Evolutionary conservation across 2,329 filamentous ascomycete species (phyloP), one percentile per base, ranked within the genome.

Genomic region (Aspergillus sp.): DNA sequence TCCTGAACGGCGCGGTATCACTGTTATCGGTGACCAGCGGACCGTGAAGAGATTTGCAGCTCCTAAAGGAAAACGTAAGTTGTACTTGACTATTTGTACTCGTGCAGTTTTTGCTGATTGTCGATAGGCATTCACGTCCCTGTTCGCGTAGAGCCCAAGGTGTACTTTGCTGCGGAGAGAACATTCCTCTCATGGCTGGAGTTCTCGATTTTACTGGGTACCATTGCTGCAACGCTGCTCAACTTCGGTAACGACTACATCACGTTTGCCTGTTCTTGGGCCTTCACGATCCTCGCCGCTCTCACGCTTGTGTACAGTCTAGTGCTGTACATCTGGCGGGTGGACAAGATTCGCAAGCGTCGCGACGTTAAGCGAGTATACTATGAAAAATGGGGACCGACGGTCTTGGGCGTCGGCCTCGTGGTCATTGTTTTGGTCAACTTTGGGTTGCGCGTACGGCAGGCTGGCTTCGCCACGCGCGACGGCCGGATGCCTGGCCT

Each of bases 121-220:
- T 14, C 41, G 16, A 69, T 79, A 83, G 89, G 89, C 71, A 97
- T 99, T 53, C 93, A 97, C 65, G 94, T 99, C 20, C 93, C 93
- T 13, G 87, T 97, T 50, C 86, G 94, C 45, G 92, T 99, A 32
- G 94, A 99, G 73, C 94, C 94, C 32, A 99, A 99, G 75, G 94
- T 99, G 47, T 96, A 91, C 72, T 96, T 99, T 68, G 94, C 94
- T 19, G 92, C 91, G 1, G 94, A 99, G 73, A 84, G 94, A 59
- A 99, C 94, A 1, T 99, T 96, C 75, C 81, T 99, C 52, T 89
- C 90, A 57, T 99, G 94, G 91, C 88, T 99, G 64, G 93, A 99
- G 73, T 97, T 95, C 74, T 93, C 89, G 46, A 95, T 97, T 66
- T 92, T 96, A 67, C 86, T 99, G 49, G 90, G 90, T 62, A 88